Conservation (phyloP, 108 stramenopile species). For the Fistulifera pelliculosa region DNA sequence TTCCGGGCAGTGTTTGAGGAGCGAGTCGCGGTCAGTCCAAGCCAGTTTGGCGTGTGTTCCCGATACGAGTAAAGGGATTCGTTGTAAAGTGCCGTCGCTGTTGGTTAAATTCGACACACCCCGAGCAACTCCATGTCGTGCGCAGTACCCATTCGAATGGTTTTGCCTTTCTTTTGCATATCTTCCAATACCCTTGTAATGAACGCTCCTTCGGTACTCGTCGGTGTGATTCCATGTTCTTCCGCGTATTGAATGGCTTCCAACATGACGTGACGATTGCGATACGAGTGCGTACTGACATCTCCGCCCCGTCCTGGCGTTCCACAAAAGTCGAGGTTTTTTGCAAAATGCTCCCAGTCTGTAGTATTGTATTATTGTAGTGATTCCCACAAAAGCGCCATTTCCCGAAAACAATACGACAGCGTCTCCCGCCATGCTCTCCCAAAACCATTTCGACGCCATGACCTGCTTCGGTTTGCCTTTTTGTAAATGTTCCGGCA, state of each 20-base stretch:
- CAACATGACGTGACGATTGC: constrained; percentile 40
- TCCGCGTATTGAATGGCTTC: constrained; percentile 3
- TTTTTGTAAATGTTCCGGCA: constrained; percentile 19
- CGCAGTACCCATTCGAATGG: constrained; percentile 8
- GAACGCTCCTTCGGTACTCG: constrained; percentile 14
- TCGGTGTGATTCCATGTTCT: not conserved
- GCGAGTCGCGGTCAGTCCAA: constrained; percentile 18
- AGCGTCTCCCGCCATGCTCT: constrained; percentile 30
- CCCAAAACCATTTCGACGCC: constrained; percentile 39
- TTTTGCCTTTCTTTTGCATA: constrained; percentile 5
- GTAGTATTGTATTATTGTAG: too few species aligned
- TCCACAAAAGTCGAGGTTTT: too few species aligned
- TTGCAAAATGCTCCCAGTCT: too few species aligned
- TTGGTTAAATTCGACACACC: constrained; percentile 12
- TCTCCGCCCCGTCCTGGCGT: constrained; percentile 23
- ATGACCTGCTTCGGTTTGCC: constrained; percentile 33
- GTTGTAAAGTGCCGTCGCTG: constrained; percentile 4
- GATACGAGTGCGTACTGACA: constrained; percentile 26
- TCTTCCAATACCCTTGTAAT: constrained; percentile 2
- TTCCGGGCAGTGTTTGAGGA: constrained; percentile 44
- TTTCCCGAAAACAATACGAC: constrained; percentile 42
- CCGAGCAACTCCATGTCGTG: constrained; percentile 25
- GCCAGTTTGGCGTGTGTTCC: constrained; percentile 36
- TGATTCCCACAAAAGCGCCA: constrained; percentile 43
- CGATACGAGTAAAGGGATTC: constrained; percentile 28